Percentiles rank a stretch among this genome's conserved stretches.
Evolutionary conservation across 1,284 basidiomycete genomes (phyloP).

Genomic region (Ceratobasidium sp.): DNA sequence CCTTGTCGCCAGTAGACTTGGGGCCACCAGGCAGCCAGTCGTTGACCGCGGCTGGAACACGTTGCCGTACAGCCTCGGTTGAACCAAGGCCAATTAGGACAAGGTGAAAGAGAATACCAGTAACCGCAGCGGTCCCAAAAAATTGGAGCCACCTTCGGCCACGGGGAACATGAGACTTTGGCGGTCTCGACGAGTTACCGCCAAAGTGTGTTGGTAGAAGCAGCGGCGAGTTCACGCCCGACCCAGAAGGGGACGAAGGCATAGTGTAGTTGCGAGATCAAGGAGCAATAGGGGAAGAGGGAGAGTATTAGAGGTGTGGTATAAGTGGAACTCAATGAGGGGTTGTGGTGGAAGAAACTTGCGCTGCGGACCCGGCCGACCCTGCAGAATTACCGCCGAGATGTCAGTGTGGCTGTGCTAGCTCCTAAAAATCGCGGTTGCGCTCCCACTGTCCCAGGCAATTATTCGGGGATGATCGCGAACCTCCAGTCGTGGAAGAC

Average conservation of each 20-base stretch:
- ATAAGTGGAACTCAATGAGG: constrained; percentile 5
- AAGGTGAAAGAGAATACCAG: constrained; percentile 50
- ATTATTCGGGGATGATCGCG: neutral
- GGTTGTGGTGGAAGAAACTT: constrained; percentile 28
- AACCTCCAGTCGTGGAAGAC: constrained; percentile 10
- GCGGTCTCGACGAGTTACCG: constrained; percentile 21
- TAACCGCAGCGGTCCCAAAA: constrained; percentile 46
- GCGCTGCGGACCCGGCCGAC: neutral
- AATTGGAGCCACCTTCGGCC: constrained; percentile 45
- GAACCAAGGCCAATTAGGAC: constrained; percentile 48
- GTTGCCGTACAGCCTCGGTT: constrained; percentile 39
- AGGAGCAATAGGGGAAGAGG: neutral
- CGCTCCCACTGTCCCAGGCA: neutral
- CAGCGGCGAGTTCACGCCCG: constrained; percentile 43
- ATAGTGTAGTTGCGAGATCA: constrained; percentile 7
- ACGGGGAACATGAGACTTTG: constrained; percentile 38
- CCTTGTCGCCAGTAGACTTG: constrained; percentile 30
- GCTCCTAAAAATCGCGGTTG: neutral
- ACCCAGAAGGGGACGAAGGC: constrained; percentile 39
- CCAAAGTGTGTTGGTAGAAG: constrained; percentile 34
- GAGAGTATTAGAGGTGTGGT: constrained; percentile 27
- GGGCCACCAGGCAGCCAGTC: constrained; percentile 46
- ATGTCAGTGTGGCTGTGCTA: constrained; percentile 21
- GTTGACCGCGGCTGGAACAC: constrained; percentile 42
- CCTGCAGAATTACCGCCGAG: neutral